Percentiles rank a stretch among this genome's conserved stretches.
Evolutionary conservation across 139 green algal genomes (phyloP).

Genomic region (Volvox reticuliferus): DNA sequence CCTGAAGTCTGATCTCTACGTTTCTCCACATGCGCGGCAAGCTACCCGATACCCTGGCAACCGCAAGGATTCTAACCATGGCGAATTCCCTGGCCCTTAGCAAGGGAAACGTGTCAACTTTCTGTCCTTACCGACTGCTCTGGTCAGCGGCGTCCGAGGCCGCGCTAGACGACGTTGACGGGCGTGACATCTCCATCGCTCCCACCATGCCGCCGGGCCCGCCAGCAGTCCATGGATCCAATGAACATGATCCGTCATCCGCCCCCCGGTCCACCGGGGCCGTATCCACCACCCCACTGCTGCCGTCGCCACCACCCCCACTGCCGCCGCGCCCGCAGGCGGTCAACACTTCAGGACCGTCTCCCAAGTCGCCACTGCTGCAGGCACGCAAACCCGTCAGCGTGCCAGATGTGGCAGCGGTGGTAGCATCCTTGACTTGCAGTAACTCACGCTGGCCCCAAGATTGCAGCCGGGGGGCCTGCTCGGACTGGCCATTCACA

Average conservation of each 20-base stretch:
- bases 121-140: background rate
- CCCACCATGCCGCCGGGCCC: conserved; percentile 14
- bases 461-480: background rate
- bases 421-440: background rate
- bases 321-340: too few relatives aligned
- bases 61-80: too few relatives aligned
- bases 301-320: too few relatives aligned
- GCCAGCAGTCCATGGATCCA: conserved; percentile 12
- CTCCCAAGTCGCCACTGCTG: background rate
- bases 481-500: background rate
- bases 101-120: too few relatives aligned
- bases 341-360: background rate
- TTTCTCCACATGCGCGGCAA: too few relatives aligned
- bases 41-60: too few relatives aligned
- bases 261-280: background rate
- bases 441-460: background rate
- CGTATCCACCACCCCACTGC: background rate
- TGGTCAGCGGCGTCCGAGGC: background rate
- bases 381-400: background rate
- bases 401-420: background rate
- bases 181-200: conserved; percentile 40
- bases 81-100: too few relatives aligned
- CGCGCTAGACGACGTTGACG: conserved; percentile 18
- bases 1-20: too few relatives aligned
- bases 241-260: background rate